Evolutionary conservation across 805 yeast species (phyloP).

Genomic region (Citeromyces matritensis): DNA sequence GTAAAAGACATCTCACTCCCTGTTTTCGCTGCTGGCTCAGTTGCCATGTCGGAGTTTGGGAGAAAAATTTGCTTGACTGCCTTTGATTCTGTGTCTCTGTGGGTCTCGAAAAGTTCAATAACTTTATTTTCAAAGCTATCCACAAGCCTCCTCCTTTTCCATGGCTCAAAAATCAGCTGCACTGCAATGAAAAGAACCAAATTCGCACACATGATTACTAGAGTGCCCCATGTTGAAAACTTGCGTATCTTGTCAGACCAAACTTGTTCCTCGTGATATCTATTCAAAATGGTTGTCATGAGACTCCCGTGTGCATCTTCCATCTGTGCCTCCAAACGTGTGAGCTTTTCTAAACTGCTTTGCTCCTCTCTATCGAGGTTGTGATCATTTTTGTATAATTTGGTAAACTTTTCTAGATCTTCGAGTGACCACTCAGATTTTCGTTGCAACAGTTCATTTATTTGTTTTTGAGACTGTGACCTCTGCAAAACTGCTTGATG

Average conservation of each 20-base stretch:
- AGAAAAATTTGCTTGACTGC: too few relatives aligned
- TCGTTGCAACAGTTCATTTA: constrained; percentile 76
- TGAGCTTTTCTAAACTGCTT: constrained; percentile 29
- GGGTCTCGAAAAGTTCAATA: constrained; percentile 31
- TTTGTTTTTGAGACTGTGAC: constrained; percentile 61
- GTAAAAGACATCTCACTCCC: too few relatives aligned
- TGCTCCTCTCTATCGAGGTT: constrained; percentile 46
- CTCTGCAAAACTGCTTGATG: constrained; percentile 48
- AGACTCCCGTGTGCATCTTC: constrained; percentile 58
- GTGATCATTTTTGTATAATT: constrained; percentile 70
- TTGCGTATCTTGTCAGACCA: constrained; percentile 96
- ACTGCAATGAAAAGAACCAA: constrained; percentile 64
- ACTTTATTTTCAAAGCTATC: constrained; percentile 76
- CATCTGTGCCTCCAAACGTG: constrained; percentile 39
- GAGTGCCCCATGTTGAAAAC: constrained; percentile 95
- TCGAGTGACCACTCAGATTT: constrained; percentile 67
- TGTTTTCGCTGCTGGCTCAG: too few relatives aligned
- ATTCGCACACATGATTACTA: constrained; percentile 79
- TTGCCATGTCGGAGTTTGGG: too few relatives aligned
- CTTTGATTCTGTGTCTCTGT: too few relatives aligned
- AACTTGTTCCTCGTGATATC: constrained; percentile 94
- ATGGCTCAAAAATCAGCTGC: constrained; percentile 84
- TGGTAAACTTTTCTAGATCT: constrained; percentile 79
- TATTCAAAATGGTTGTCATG: constrained; percentile 63
- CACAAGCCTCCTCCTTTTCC: constrained; percentile 76